Conservation (phyloP, 371 early-diverging fungal genomes). For the Dentiscutata heterogama region DNA sequence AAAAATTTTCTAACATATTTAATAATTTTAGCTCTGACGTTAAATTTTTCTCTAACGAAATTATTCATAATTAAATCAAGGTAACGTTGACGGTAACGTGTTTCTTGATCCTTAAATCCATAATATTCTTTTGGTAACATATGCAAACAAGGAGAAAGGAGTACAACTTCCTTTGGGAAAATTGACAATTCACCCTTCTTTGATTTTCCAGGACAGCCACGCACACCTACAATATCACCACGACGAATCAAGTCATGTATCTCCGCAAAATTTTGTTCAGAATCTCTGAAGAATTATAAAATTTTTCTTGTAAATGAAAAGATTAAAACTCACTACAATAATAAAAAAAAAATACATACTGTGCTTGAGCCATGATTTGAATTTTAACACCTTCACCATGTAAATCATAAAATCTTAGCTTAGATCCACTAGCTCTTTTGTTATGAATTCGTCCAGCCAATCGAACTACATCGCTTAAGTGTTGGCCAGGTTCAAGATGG, state of each 20-base stretch:
- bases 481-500: slow-evolving; percentile 77
- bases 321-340: not conserved
- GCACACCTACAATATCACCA: slow-evolving; percentile 99
- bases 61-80: slow-evolving; percentile 98
- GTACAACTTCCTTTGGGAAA: slow-evolving; percentile 83
- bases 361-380: slow-evolving; percentile 93
- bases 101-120: slow-evolving; percentile 66
- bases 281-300: slow-evolving; percentile 53
- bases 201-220: slow-evolving; percentile 51
- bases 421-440: slow-evolving; percentile 89
- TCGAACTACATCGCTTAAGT: slow-evolving; percentile 71
- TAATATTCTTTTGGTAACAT: slow-evolving; percentile 77
- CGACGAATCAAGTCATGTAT: slow-evolving; percentile 89
- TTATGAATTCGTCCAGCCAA: slow-evolving; percentile 92
- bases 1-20: slow-evolving; percentile 82
- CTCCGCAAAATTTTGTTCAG: slow-evolving; percentile 83
- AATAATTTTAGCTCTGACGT: slow-evolving; percentile 84
- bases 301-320: not conserved
- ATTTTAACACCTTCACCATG: slow-evolving; percentile 95
- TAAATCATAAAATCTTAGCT: slow-evolving; percentile 96
- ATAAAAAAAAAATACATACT: slow-evolving; percentile 48
- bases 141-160: slow-evolving; percentile 92
- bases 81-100: slow-evolving; percentile 93
- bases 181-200: slow-evolving; percentile 96
- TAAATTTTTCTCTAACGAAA: slow-evolving; percentile 91